Percentiles rank a stretch among this genome's conserved stretches.
Evolutionary conservation across 2,329 filamentous ascomycete species (phyloP).

Genomic region (Blastomyces percursus): DNA sequence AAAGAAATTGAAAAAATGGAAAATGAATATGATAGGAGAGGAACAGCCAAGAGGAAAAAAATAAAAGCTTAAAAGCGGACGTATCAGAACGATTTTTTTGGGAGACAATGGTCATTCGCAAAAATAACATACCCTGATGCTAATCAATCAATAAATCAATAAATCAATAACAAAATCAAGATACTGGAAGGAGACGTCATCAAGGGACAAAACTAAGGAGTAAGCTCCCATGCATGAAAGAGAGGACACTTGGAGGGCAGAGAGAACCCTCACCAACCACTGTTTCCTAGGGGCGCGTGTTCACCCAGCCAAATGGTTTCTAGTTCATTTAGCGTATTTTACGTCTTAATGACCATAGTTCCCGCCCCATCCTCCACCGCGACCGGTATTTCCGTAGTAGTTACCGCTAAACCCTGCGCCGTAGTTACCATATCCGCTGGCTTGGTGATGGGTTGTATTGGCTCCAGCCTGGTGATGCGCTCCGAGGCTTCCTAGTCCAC

Average conservation of each 20-base stretch:
- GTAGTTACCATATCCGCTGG: constrained; percentile 34
- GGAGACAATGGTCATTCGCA: not conserved
- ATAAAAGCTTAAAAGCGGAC: not conserved
- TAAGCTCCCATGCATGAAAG: constrained; percentile 26
- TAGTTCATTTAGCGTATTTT: not conserved
- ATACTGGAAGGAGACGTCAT: constrained; percentile 8
- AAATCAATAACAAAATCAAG: constrained; percentile 10
- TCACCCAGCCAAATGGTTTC: constrained; percentile 1
- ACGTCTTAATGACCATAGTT: constrained; percentile 36
- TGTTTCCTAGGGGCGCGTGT: not conserved
- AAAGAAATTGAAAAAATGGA: constrained; percentile 9
- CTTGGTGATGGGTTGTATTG: constrained; percentile 31
- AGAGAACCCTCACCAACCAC: not conserved
- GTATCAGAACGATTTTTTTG: not conserved
- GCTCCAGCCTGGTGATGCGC: constrained; percentile 33
- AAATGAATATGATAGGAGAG: constrained; percentile 14
- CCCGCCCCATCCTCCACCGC: constrained; percentile 36
- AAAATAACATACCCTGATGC: constrained; percentile 1
- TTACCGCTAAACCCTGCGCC: constrained; percentile 31
- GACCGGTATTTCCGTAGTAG: constrained; percentile 35
- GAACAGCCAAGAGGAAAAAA: not conserved
- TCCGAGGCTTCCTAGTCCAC: constrained; percentile 31
- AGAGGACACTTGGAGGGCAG: constrained; percentile 28
- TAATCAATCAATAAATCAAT: constrained; percentile 3
- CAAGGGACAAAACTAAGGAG: constrained; percentile 13